These are phyloP conservation scores for Fusarium guadeloupense DNA, from an alignment of 2,329 filamentous ascomycete species.

Conservation along the genomic window DNA sequence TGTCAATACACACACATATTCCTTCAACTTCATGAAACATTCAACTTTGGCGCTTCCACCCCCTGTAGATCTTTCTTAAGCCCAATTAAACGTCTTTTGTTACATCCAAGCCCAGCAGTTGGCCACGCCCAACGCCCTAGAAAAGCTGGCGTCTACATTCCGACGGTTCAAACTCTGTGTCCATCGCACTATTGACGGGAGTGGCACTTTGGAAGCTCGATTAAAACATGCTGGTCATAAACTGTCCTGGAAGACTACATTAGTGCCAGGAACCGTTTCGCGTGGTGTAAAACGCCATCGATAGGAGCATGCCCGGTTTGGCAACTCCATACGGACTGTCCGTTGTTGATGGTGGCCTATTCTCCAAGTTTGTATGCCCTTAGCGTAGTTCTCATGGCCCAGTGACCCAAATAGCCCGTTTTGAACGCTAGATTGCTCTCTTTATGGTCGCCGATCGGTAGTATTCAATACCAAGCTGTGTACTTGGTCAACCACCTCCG, in stretches of 20 bases:
- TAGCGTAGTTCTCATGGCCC: neutral
- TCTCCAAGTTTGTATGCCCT: neutral
- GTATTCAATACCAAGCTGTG: neutral
- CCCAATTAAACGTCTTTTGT: neutral
- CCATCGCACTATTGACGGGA: constrained; percentile 12
- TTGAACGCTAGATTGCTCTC: neutral
- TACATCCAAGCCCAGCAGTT: neutral
- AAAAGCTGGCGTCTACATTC: constrained; percentile 19
- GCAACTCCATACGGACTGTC: neutral
- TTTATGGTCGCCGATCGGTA: neutral
- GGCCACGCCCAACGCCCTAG: neutral
- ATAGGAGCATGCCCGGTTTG: neutral
- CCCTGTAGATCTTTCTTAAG: neutral
- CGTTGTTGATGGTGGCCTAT: neutral
- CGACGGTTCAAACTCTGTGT: constrained; percentile 3
- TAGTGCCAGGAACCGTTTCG: constrained; percentile 10
- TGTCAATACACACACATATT: neutral
- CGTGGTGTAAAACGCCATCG: constrained; percentile 11
- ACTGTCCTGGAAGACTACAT: neutral
- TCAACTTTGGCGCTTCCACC: neutral
- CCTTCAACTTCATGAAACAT: neutral
- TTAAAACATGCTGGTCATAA: neutral
- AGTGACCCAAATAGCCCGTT: neutral
- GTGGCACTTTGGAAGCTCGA: constrained; percentile 5
- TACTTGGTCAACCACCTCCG: neutral